phyloP scores from a whole-genome alignment of 352 stramenopile genomes.

The Pilasporangium apinafurcum region DNA sequence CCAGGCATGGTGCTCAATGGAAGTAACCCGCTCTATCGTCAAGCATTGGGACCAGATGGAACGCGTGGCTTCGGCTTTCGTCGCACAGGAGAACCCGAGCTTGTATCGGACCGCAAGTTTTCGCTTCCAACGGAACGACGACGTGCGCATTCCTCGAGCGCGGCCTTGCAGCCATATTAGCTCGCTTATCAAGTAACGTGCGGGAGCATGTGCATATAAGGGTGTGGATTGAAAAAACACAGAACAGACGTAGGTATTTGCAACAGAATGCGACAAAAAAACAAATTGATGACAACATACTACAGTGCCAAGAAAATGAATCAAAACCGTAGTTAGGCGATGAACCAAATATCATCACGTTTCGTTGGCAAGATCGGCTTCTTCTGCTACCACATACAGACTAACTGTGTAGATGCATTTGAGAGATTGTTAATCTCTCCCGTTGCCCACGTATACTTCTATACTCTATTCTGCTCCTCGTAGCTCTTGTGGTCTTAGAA shows the following conservation, averaged over 20 bases:
- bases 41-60: conserved; percentile 71
- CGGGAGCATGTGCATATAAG: no score
- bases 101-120: conserved; percentile 56
- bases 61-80: conserved; percentile 77
- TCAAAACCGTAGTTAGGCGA: not conserved
- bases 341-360: not conserved
- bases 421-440: no score
- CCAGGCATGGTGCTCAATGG: conserved; percentile 33
- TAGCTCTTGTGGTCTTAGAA: no score
- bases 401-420: not conserved
- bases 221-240: no score
- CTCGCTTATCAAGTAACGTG: no score
- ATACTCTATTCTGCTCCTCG: no score
- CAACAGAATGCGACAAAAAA: not conserved
- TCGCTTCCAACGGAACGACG: conserved; percentile 43
- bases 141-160: conserved; percentile 68
- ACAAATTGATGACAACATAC: not conserved
- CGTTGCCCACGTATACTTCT: no score
- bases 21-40: conserved; percentile 60
- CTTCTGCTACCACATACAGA: not conserved
- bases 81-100: conserved; percentile 55
- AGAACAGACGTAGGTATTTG: no score
- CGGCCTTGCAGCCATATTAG: conserved; percentile 13
- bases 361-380: not conserved
- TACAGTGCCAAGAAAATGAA: not conserved